phyloP scores from a whole-genome alignment of 2,329 filamentous ascomycete species.

The Magnaporthiopsis incrustans region DNA sequence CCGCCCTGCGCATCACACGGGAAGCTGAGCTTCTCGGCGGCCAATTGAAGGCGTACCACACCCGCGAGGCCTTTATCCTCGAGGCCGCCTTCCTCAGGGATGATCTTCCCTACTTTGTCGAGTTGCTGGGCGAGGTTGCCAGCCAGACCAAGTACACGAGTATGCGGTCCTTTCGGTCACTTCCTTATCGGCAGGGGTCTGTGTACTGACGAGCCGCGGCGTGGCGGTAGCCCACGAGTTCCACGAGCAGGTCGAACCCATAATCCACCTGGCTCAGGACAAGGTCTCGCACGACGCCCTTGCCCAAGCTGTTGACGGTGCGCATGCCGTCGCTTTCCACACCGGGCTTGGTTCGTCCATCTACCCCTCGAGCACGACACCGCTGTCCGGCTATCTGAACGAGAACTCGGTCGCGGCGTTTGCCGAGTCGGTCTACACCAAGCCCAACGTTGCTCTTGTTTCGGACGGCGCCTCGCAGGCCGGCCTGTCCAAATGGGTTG shows the following conservation, averaged over 20 bases:
- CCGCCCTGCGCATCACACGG: conserved; percentile 84
- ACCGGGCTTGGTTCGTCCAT: conserved; percentile 77
- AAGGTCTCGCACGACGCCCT: conserved; percentile 54
- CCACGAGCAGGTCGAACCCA: conserved; percentile 74
- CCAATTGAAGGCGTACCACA: conserved; percentile 80
- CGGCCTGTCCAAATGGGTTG: conserved; percentile 80
- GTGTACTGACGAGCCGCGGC: conserved; percentile 11
- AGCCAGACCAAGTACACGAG: conserved; percentile 78
- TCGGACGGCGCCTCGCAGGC: conserved; percentile 76
- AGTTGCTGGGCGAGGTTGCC: conserved; percentile 88
- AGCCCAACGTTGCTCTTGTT: conserved; percentile 85
- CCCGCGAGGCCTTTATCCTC: conserved; percentile 85
- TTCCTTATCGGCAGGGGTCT: neutral
- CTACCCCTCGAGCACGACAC: conserved; percentile 62
- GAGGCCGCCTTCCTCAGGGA: conserved; percentile 92
- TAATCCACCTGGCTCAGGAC: conserved; percentile 72
- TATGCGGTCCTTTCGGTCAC: conserved; percentile 31
- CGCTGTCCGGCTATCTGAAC: conserved; percentile 72
- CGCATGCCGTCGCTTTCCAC: conserved; percentile 85
- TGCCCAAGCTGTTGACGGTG: conserved; percentile 74
- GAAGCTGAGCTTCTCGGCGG: conserved; percentile 93
- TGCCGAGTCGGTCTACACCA: conserved; percentile 72
- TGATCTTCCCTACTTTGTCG: conserved; percentile 94
- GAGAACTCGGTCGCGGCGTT: conserved; percentile 68
- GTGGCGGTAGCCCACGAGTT: conserved; percentile 70